A percentile compares a stretch with the other conserved stretches of the same genome.
Evolutionary conservation across 1,139 yeast genomes (phyloP).

Genomic region (Sugiyamaella japonica): DNA sequence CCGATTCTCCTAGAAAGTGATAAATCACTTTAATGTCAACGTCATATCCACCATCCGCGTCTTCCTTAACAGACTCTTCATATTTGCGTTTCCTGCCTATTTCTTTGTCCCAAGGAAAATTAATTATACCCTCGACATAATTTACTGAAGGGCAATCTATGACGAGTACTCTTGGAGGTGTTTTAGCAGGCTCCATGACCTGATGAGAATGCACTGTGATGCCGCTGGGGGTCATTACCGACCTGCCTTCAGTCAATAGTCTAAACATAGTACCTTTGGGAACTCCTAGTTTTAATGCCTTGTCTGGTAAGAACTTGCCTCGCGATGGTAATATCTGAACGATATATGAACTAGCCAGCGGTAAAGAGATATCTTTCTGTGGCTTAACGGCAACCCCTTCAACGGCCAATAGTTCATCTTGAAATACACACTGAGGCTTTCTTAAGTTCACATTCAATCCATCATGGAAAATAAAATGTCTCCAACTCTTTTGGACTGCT

Average conservation of each 20-base stretch:
- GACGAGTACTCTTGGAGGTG: slow-evolving; percentile 61
- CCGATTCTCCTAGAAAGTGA: slow-evolving; percentile 68
- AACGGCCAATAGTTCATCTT: slow-evolving; percentile 56
- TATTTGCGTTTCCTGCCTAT: slow-evolving; percentile 16
- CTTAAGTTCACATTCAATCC: slow-evolving; percentile 59
- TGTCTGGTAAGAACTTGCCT: slow-evolving; percentile 71
- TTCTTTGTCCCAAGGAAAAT: slow-evolving; percentile 30
- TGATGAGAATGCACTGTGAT: slow-evolving; percentile 61
- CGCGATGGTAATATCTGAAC: slow-evolving; percentile 65
- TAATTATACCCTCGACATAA: slow-evolving; percentile 46
- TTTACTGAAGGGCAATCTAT: slow-evolving; percentile 67
- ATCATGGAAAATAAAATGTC: slow-evolving; percentile 82
- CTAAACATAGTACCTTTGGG: slow-evolving; percentile 64
- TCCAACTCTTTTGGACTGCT: slow-evolving; percentile 49
- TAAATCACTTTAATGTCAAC: slow-evolving; percentile 55
- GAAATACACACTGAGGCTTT: slow-evolving; percentile 43
- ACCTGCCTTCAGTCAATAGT: slow-evolving; percentile 58
- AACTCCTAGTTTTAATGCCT: slow-evolving; percentile 69
- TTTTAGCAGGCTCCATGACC: slow-evolving; percentile 64
- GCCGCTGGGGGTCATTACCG: slow-evolving; percentile 62
- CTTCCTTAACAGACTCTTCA: slow-evolving; percentile 29
- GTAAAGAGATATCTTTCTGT: neutral
- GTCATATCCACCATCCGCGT: slow-evolving; percentile 33
- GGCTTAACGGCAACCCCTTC: slow-evolving; percentile 46
- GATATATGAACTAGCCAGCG: slow-evolving; percentile 53